Evolutionary conservation across 768 basidiomycete genomes (phyloP).

Genomic region (Termitomyces sp.): DNA sequence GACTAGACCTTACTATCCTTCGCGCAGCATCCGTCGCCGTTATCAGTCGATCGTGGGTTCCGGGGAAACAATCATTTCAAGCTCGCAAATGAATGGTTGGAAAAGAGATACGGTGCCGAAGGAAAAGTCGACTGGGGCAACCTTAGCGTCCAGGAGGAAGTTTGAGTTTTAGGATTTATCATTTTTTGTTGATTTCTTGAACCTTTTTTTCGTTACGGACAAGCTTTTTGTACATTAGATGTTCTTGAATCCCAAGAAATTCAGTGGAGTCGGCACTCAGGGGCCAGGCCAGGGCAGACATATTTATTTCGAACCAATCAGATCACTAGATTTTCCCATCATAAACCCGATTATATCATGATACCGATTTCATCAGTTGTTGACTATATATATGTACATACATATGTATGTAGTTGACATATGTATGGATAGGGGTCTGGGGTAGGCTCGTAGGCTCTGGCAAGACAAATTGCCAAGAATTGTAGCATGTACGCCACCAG

Average conservation of each 20-base stretch:
- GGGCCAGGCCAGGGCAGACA: neutral
- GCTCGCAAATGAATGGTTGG: conserved; percentile 85
- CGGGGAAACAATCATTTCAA: conserved; percentile 88
- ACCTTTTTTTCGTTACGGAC: neutral
- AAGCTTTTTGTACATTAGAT: neutral
- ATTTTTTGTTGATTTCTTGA: neutral
- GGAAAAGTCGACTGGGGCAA: conserved; percentile 73
- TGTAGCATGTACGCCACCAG: neutral
- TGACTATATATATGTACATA: neutral
- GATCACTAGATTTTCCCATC: neutral
- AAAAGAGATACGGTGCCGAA: conserved; percentile 69
- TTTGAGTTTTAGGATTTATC: conserved; percentile 18
- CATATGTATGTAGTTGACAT: neutral
- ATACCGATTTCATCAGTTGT: too few relatives aligned
- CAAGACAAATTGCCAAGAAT: neutral
- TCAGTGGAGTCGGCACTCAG: neutral
- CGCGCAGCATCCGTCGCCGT: conserved; percentile 78
- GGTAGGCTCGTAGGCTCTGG: neutral
- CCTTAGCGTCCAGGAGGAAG: conserved; percentile 23
- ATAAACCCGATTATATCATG: conserved; percentile 13
- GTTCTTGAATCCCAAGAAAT: conserved; percentile 8
- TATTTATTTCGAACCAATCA: conserved; percentile 9
- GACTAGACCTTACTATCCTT: conserved; percentile 22
- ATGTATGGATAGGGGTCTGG: neutral
- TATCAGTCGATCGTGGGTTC: conserved; percentile 78